phyloP scores from a whole-genome alignment of 1,284 basidiomycete genomes.

The Vanrija humicola region DNA sequence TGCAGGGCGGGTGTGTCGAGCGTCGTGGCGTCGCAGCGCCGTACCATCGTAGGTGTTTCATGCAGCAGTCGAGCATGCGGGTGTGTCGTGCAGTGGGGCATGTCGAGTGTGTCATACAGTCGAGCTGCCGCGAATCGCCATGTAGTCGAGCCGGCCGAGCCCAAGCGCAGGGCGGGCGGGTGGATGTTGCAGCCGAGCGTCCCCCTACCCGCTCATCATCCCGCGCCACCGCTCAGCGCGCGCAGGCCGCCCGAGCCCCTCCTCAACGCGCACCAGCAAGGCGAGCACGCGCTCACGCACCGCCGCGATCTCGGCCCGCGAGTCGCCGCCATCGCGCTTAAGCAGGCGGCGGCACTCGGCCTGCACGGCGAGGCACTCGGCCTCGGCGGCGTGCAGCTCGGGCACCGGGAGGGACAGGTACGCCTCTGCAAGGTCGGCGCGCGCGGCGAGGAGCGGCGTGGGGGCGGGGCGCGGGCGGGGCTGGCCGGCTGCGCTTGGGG shows the following conservation, averaged over 20 bases:
- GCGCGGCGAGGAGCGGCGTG: slow-evolving; percentile 11
- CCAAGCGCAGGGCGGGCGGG: too few relatives aligned
- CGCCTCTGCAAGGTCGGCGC: slow-evolving; percentile 25
- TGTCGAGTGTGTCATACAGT: too few relatives aligned
- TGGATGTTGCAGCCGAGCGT: too few relatives aligned
- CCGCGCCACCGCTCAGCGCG: slow-evolving; percentile 20
- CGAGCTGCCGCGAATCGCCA: too few relatives aligned
- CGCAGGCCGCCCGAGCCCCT: slow-evolving; percentile 22
- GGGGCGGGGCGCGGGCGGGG: slow-evolving; percentile 1
- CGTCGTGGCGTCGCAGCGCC: too few relatives aligned
- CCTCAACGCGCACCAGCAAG: slow-evolving; percentile 24
- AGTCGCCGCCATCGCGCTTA: slow-evolving; percentile 7
- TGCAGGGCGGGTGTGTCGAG: too few relatives aligned
- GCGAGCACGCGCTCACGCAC: slow-evolving; percentile 20
- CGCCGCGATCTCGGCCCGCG: slow-evolving; percentile 3
- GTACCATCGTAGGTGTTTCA: too few relatives aligned
- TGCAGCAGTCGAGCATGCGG: too few relatives aligned
- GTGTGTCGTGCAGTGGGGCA: too few relatives aligned
- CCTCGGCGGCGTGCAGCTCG: slow-evolving; percentile 20
- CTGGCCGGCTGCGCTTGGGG: neutral
- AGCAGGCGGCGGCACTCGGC: slow-evolving; percentile 17
- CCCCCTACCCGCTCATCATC: too few relatives aligned
- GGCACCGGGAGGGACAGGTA: slow-evolving; percentile 12
- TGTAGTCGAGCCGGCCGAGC: too few relatives aligned
- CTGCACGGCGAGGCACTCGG: slow-evolving; percentile 24